Conservation (phyloP, 1,284 basidiomycete genomes). For the Sanghuangporus weigelae region DNA sequence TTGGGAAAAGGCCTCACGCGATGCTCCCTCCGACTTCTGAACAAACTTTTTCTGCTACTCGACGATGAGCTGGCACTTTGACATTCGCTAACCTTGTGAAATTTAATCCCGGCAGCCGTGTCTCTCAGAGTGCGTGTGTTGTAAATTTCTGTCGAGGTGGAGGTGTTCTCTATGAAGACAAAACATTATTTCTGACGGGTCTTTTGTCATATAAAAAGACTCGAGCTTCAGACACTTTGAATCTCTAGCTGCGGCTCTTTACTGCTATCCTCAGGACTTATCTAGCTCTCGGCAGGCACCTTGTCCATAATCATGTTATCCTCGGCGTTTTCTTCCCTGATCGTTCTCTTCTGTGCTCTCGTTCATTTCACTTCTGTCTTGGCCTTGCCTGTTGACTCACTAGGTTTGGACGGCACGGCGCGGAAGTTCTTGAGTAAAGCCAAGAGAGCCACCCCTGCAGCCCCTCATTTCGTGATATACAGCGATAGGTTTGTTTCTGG, state of each 20-base stretch:
- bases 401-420: slow-evolving; percentile 19
- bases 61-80: background rate
- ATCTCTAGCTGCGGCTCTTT: background rate
- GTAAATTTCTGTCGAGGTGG: background rate
- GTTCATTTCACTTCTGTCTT: slow-evolving; percentile 1
- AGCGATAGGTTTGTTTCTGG: slow-evolving; percentile 38
- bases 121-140: background rate
- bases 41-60: background rate
- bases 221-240: background rate
- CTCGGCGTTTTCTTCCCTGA: slow-evolving; percentile 4
- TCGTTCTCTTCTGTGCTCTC: slow-evolving; percentile 5
- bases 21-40: background rate
- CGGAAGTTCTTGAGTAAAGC: slow-evolving; percentile 37
- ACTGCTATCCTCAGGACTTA: background rate
- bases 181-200: background rate
- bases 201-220: background rate
- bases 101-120: background rate
- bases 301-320: slow-evolving; percentile 12
- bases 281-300: background rate
- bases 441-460: slow-evolving; percentile 28
- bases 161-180: background rate
- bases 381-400: slow-evolving; percentile 1
- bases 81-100: background rate
- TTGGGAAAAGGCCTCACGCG: background rate
- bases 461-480: slow-evolving; percentile 47